Evolutionary conservation across 139 green algal species (phyloP), one percentile per base, ranked within the genome.

Genomic region (Pleodorina starrii): DNA sequence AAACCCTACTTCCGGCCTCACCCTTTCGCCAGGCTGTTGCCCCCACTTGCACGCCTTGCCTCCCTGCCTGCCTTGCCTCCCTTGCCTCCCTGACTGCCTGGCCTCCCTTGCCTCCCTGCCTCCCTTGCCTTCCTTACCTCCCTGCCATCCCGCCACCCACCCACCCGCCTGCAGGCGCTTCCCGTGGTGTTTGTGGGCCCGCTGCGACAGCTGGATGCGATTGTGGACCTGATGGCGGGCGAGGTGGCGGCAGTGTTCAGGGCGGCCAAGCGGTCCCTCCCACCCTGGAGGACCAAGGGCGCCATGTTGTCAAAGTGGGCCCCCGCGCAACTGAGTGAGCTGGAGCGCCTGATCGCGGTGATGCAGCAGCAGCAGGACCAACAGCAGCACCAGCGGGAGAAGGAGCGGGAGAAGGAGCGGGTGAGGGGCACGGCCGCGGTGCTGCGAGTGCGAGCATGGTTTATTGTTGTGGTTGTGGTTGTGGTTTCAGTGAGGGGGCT

Each of bases 221-320:
- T 92, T 16, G 91, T 97, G 43, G 57, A 90, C 57, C 54, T 97
- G 75, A 54, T 97, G 68, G 94, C 91, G 51, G 80, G 80, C 7
- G 92, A 95, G 91, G 94, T 96, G 89, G 89, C 82, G 7, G 74
- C 81, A 1, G 92, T 93, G 0, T 97, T 97, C 79, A 72, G 90
- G 72, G 68, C 85, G 27, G 85, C 92, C n/a, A 90, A 90, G 2
- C 91, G 96, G 48, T 46, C 92, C 32, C 84, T 97, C 71, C 95
- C 95, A 14, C 95, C 95, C 17, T 97, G 95, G 95, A 92, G 95
- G 51, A 92, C 92, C 32, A 75, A 78, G 68, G 90, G 92, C 57
- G 94, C 92, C 27, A 86, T 96, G 89, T 88, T 97, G 12, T 93
- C 82, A 77, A 97, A 97, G 85, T 97, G 93, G 94, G 87, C 87